Conservation (phyloP, 2,329 filamentous ascomycete genomes). For the Aspergillus floridensis region DNA sequence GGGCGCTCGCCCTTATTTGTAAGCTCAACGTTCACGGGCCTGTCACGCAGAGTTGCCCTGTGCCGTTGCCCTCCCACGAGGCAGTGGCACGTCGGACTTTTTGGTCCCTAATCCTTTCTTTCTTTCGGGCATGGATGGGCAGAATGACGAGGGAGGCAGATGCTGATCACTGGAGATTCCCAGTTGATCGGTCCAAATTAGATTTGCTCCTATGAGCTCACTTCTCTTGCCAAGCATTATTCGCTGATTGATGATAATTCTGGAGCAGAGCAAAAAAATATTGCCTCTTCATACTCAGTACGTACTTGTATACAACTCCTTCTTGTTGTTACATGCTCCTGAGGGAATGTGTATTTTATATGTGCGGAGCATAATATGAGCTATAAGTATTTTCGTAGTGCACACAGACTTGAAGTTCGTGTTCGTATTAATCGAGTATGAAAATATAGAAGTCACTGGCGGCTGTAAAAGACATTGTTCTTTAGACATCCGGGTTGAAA, state of each 20-base stretch:
- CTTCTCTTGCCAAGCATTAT: background rate
- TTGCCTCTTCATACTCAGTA: too few species aligned
- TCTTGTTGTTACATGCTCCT: too few species aligned
- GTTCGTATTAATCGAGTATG: too few species aligned
- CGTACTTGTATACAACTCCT: too few species aligned
- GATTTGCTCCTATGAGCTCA: constrained; percentile 3
- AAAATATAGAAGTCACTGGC: too few species aligned
- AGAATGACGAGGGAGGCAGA: constrained; percentile 1
- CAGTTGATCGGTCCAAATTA: constrained; percentile 6
- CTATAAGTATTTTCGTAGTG: too few species aligned
- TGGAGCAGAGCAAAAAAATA: too few species aligned
- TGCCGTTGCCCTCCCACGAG: background rate
- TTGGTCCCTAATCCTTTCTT: background rate
- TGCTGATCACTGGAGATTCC: constrained; percentile 6
- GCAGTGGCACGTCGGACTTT: constrained; percentile 7
- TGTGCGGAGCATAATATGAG: too few species aligned
- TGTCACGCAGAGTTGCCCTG: background rate
- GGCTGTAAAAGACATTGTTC: too few species aligned
- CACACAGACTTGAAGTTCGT: too few species aligned
- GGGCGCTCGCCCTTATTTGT: background rate
- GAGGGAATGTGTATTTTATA: too few species aligned
- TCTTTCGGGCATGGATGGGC: constrained; percentile 17
- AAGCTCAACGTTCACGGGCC: background rate
- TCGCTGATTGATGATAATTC: background rate
- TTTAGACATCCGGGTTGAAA: too few species aligned